Conservation (phyloP, 805 yeast genomes). For the Candida glaebosa region DNA sequence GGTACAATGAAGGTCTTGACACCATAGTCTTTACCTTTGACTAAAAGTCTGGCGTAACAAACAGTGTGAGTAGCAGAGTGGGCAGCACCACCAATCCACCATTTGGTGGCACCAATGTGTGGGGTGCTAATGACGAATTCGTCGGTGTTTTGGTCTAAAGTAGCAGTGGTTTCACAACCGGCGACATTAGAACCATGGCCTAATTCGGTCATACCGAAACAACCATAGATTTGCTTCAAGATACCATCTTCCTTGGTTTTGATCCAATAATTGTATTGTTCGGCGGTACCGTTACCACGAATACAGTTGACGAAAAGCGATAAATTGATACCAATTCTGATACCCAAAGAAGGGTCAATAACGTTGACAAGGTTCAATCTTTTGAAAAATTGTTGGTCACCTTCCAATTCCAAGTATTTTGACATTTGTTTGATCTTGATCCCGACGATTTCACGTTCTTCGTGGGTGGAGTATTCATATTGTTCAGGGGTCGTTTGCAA, state of each 20-base stretch:
- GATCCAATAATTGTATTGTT: constrained; percentile 83
- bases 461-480: constrained; percentile 54
- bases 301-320: constrained; percentile 81
- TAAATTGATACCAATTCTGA: constrained; percentile 83
- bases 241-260: constrained; percentile 59
- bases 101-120: constrained; percentile 46
- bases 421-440: constrained; percentile 59
- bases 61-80: constrained; percentile 43
- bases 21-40: constrained; percentile 44
- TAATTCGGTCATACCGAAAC: constrained; percentile 65
- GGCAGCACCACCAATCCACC: constrained; percentile 53
- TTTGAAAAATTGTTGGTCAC: constrained; percentile 48
- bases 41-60: constrained; percentile 41
- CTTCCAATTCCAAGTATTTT: constrained; percentile 52
- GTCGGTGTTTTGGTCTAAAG: constrained; percentile 38
- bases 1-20: constrained; percentile 46
- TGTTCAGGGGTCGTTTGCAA: constrained; percentile 50
- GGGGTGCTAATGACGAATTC: constrained; percentile 45
- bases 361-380: constrained; percentile 58
- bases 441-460: constrained; percentile 61
- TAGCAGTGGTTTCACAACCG: constrained; percentile 54
- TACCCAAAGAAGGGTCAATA: constrained; percentile 75
- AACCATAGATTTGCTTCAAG: constrained; percentile 57
- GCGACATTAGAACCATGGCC: constrained; percentile 62
- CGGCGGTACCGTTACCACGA: constrained; percentile 83